These are phyloP conservation scores for Kwoniella europaea DNA, from an alignment of 768 basidiomycete species.

Conservation along the genomic window DNA sequence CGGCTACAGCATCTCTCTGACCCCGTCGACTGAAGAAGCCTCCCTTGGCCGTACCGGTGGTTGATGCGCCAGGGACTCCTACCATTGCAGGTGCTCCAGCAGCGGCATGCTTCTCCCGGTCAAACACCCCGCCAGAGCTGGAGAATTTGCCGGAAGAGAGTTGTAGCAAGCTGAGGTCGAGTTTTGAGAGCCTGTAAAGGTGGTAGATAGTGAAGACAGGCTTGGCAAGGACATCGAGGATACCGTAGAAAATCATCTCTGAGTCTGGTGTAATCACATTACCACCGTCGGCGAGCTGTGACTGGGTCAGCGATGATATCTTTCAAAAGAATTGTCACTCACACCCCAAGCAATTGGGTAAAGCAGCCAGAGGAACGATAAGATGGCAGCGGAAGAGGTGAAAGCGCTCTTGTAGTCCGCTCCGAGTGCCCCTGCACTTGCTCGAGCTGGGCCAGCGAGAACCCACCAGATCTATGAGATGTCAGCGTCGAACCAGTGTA, in stretches of 20 bases:
- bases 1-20: constrained; percentile 30
- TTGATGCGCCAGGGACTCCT: neutral
- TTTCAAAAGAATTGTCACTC: constrained; percentile 57
- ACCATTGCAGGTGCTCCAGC: constrained; percentile 25
- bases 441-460: constrained; percentile 41
- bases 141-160: constrained; percentile 57
- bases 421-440: constrained; percentile 52
- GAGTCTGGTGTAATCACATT: constrained; percentile 64
- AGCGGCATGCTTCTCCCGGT: constrained; percentile 42
- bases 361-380: constrained; percentile 66
- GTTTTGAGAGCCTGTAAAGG: constrained; percentile 49
- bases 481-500: neutral
- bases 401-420: constrained; percentile 51
- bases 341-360: constrained; percentile 68
- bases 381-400: constrained; percentile 60
- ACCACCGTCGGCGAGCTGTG: constrained; percentile 61
- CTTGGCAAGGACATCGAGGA: constrained; percentile 60
- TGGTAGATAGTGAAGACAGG: constrained; percentile 58
- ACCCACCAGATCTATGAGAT: constrained; percentile 60
- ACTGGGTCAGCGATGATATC: neutral
- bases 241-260: constrained; percentile 66
- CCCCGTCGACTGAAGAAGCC: constrained; percentile 40
- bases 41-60: constrained; percentile 22
- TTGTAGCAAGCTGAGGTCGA: constrained; percentile 57
- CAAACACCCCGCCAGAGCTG: constrained; percentile 34